Percentiles rank a stretch among this genome's conserved stretches.
phyloP scores from a whole-genome alignment of 352 stramenopile species.

The Globisporangium middletonii region DNA sequence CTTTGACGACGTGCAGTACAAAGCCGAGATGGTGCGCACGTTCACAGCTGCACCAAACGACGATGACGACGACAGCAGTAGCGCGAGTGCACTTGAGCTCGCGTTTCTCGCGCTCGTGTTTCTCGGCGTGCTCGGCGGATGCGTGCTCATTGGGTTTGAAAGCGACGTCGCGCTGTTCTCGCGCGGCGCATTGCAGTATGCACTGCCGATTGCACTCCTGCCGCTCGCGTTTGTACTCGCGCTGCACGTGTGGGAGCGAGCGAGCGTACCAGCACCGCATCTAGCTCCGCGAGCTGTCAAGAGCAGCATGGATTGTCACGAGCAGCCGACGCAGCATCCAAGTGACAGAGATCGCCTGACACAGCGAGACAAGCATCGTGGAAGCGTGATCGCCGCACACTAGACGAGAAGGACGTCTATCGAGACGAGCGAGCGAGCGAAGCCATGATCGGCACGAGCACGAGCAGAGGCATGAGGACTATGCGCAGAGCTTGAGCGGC shows the following conservation, averaged over 20 bases:
- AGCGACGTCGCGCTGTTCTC: conserved; percentile 29
- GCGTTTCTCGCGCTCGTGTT: conserved; percentile 24
- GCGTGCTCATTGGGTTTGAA: conserved; percentile 31
- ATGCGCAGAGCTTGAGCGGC: too few relatives aligned
- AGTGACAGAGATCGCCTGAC: too few relatives aligned
- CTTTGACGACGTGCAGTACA: conserved; percentile 63
- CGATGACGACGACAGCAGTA: conserved; percentile 6
- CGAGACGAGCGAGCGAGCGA: too few relatives aligned
- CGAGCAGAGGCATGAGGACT: too few relatives aligned
- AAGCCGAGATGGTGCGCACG: conserved; percentile 45
- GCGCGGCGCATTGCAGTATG: conserved; percentile 23
- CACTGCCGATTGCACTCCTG: conserved; percentile 45
- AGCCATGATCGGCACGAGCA: too few relatives aligned
- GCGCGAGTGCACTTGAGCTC: conserved; percentile 28
- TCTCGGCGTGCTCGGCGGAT: conserved; percentile 25
- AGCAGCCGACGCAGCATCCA: too few relatives aligned
- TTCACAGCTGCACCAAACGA: conserved; percentile 6
- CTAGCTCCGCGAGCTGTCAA: not conserved
- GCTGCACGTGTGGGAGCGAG: conserved; percentile 43
- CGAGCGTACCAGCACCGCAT: not conserved
- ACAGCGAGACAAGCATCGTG: too few relatives aligned
- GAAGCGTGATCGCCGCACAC: too few relatives aligned
- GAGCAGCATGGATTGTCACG: not conserved
- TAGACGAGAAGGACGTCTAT: too few relatives aligned
- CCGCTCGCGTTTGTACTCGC: conserved; percentile 36